Base-by-base conservation (phyloP, 495 filamentous ascomycete species). In the Astrothelium macrocarpum region DNA sequence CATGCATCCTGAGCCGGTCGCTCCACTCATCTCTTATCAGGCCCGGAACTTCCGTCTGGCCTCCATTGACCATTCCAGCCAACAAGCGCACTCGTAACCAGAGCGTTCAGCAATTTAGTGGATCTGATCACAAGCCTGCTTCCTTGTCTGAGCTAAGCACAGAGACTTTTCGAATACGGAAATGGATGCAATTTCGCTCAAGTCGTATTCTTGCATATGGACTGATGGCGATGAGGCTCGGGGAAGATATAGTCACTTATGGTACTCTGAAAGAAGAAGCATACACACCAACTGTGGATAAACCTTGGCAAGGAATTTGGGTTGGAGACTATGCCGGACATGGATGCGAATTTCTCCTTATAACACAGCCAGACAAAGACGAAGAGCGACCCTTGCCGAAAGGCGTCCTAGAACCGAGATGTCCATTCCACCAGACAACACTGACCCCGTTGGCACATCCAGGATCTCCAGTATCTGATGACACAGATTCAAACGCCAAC, bases 301-400 rank as follows among this genome's bases (percentile, higher is more conserved):
- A 90, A 71, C 92, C 90, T 0, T 95, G 82, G 70, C 85, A 89
- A 65, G 93, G 93, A 0, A 87, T 97, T 26, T 97, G 90, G 89
- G 87, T 93, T 11, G 93, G 93, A 3, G 91, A 96, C 70, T 96
- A 95, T 70, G 85, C 84, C 14, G 84, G 82, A 0, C 91, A 97
- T 70, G 90, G 91, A 1, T 95, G 89, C 73, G 92, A 97, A 72
- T 95, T 95, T 65, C 71, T 96, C 11, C 77, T 92, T 3, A 78
- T 97, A 39, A 73, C 87, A 62, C 93, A 97, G 73, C 80, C 80
- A 18, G 85, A 89, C 36, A 70, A 70, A 34, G 59, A 68, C 9
- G 62, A 70, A 7, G 67, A 63, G 29, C 18, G 25, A 20, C 66
- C 68, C 4, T 46, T 70, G 12, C 68, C 68, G 7, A 28, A 65